Base-by-base conservation (phyloP, 2,329 filamentous ascomycete species). In the Anthostomella pinea region DNA sequence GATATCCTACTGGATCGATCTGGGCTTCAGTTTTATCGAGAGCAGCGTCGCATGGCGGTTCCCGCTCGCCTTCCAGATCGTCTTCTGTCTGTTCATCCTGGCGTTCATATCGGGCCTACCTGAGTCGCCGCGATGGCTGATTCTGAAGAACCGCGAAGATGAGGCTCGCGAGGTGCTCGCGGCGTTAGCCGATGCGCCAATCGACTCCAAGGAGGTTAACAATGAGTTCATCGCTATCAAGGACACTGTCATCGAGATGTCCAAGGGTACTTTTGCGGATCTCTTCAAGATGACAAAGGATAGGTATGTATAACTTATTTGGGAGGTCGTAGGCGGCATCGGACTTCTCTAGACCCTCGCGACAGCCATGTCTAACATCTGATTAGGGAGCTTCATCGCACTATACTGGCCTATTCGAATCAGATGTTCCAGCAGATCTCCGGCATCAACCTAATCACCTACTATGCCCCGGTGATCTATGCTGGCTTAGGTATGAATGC, bases 181-280 rank as follows among this genome's bases (percentile, higher is more conserved):
- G 11, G 65, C 64, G 2, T 51, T 72, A 4, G 52, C 54, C 4
- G 62, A 69, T 34, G 43, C 46, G 3, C 53, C 68, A 4, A 42
- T 66, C 6, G 67, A 81, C 15, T 66, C 76, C 41, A 68, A 67
- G 13, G 65, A 75, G 33, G 73, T 81, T n/a, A 63, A 72, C 24
- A 63, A 73, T 21, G 76, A 85, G 54, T 65, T 68, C 35, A 35
- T 52, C 3, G 63, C 65, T 24, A 73, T 73, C 46, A 76, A 77
- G 50, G 75, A 81, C 35, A 78, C 84, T 1, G 81, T 85, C n/a
- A 63, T 79, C n/a, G 83, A 89, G 54, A 65, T 70, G 54, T 63
- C 67, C 39, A 69, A 73, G 59, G 62, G 71, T 17, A 65, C 62
- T 17, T 79, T 79, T 59, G 56, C 57, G 5, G 77, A 80, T 44